Base-by-base conservation (phyloP, 2,329 filamentous ascomycete genomes). In the Scleromitrula shiraiana region DNA sequence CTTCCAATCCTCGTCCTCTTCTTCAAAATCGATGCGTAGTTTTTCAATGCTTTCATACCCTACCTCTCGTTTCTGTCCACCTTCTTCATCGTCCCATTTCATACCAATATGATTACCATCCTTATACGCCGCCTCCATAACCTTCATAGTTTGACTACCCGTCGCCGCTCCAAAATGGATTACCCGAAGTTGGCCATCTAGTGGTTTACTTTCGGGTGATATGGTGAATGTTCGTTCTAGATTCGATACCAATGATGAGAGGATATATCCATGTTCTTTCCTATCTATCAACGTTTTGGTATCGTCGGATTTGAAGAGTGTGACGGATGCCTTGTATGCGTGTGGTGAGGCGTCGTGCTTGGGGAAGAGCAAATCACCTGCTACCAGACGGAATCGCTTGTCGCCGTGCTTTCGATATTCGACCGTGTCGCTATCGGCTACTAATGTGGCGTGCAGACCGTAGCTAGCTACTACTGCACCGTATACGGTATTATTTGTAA, bases 401-500 rank as follows among this genome's bases (percentile, higher is more conserved):
- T 74, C 73, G 10, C 91, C 91, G 60, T 85, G 82, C 56, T 79
- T 77, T 53, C 91, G 83, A 66, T 91, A 91, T 55, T 80, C 83
- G 0, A 78, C 71, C 0, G 90, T 94, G 65, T 97, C 91, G 65
- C 86, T 93, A 68, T 96, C 89, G 58, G 87, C 89, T 19, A 97
- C 88, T 3, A 97, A 75, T 35, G 83, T 82, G 24, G 90, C 87
- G 62, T 97, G 91, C 60, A 97, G 80, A 17, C 86, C 91, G 76
- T 94, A 95, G 64, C 85, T 93, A 37, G 83, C 83, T 2, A 97
- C 90, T 19, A 96, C 88, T 20, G 84, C 85, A 22, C 88, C 90
- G 59, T 85, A 77, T 20, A 84, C 69, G 46, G 48, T 41, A 37
- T 58, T 52, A 6, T 59, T 54, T 2, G 41, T 38, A 6, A 64